Evolutionary conservation across 805 yeast genomes (phyloP).

Genomic region (Cyberlindnera sargentensis): DNA sequence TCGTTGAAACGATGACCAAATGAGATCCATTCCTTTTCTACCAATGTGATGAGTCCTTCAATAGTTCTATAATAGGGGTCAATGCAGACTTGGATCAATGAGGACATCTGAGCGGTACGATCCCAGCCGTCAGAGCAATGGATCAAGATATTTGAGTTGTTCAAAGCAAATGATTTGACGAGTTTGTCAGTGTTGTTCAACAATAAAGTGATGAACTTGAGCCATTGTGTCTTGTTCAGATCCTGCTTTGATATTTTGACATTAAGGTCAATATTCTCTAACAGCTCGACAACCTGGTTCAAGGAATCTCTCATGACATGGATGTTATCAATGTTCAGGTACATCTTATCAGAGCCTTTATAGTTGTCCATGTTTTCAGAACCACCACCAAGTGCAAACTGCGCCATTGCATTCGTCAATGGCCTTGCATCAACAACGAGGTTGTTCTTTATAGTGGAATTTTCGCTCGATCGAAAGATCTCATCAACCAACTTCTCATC

Average conservation of each 20-base stretch:
- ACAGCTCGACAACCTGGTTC: constrained; percentile 34
- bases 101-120: constrained; percentile 83
- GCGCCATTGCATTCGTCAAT: constrained; percentile 90
- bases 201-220: constrained; percentile 59
- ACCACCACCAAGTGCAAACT: constrained; percentile 97
- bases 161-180: constrained; percentile 73
- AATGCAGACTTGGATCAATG: constrained; percentile 76
- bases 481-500: constrained; percentile 80
- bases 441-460: constrained; percentile 40
- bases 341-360: constrained; percentile 60
- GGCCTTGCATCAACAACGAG: constrained; percentile 90
- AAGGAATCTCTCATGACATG: constrained; percentile 91
- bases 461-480: constrained; percentile 54
- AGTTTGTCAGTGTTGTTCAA: constrained; percentile 72
- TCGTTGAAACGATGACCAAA: constrained; percentile 90
- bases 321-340: constrained; percentile 88
- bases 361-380: constrained; percentile 90
- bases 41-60: constrained; percentile 76
- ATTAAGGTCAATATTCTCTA: constrained; percentile 31
- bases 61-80: constrained; percentile 88
- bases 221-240: constrained; percentile 70
- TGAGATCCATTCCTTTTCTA: constrained; percentile 94
- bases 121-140: constrained; percentile 99
- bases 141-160: constrained; percentile 73
- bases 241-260: constrained; percentile 60